A percentile compares a stretch with the other conserved stretches of the same genome.
These are phyloP conservation scores for Cornus florida DNA, from an alignment of 148 eudicot genomes.

Conservation along the genomic window DNA sequence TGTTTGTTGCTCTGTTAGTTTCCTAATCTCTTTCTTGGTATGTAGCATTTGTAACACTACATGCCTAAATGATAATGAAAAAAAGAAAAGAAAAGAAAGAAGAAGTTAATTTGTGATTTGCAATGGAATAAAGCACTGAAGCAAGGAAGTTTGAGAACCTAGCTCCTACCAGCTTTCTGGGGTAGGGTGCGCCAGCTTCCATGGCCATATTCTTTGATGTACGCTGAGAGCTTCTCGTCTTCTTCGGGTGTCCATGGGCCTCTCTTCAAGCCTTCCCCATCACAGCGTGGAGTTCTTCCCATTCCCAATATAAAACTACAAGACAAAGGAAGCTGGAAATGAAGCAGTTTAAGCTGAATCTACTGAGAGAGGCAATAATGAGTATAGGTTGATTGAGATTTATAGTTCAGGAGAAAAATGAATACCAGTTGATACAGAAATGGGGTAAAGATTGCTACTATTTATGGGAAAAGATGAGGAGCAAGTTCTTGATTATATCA, in stretches of 20 bases:
- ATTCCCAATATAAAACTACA: not conserved
- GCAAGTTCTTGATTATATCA: not conserved
- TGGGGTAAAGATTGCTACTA: not conserved
- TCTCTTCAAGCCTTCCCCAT: conserved; percentile 2
- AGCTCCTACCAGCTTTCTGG: conserved; percentile 2
- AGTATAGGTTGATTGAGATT: not conserved
- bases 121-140: not conserved
- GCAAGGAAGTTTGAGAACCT: not conserved
- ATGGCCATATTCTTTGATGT: conserved; percentile 15
- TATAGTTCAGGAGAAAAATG: not conserved
- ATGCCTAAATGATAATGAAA: not conserved
- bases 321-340: not conserved
- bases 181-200: conserved; percentile 17
- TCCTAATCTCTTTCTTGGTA: no score
- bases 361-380: not conserved
- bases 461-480: not conserved
- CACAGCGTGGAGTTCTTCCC: conserved; percentile 11
- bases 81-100: no score
- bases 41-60: no score
- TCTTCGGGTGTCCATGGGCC: conserved; percentile 17
- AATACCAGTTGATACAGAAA: not conserved
- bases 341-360: not conserved
- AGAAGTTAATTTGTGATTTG: not conserved
- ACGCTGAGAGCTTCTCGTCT: conserved; percentile 12
- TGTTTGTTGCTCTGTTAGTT: no score